Percentiles rank a stretch among this genome's conserved stretches.
phyloP scores from a whole-genome alignment of 495 filamentous ascomycete genomes.

The Pseudotulostoma volvatum region DNA sequence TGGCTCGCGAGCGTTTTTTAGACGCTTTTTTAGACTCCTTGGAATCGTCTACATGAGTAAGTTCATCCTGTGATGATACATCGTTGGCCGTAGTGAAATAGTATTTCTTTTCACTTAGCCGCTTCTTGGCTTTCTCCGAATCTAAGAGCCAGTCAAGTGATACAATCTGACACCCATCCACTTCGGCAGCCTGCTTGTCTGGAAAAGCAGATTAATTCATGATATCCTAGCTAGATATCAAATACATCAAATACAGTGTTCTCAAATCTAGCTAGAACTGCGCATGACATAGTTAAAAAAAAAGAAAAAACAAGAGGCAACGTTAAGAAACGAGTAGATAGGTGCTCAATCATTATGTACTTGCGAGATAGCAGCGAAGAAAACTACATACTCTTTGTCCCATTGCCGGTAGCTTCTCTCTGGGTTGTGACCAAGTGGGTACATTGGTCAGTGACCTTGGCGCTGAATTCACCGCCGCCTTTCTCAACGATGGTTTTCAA shows the following conservation, averaged over 20 bases:
- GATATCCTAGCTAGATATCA: no score
- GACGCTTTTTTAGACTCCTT: slow-evolving; percentile 1
- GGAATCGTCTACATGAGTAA: neutral
- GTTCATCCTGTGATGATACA: no score
- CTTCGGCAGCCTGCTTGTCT: slow-evolving; percentile 34
- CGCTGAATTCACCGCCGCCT: slow-evolving; percentile 33
- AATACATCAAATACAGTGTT: no score
- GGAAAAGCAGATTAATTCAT: slow-evolving; percentile 1
- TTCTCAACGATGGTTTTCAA: slow-evolving; percentile 22
- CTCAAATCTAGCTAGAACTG: no score
- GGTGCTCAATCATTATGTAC: neutral
- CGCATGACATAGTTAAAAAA: neutral
- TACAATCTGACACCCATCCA: slow-evolving; percentile 37
- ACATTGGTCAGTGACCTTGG: slow-evolving; percentile 28
- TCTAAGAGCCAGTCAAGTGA: slow-evolving; percentile 45
- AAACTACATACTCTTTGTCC: slow-evolving; percentile 21
- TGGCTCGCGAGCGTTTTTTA: neutral
- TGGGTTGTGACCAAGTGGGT: slow-evolving; percentile 46
- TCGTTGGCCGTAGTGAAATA: slow-evolving; percentile 6
- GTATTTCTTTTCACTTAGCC: slow-evolving; percentile 27
- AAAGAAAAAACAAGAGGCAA: neutral
- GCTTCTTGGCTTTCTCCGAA: slow-evolving; percentile 25
- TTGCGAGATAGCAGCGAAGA: no score
- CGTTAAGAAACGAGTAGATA: neutral
- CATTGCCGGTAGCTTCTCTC: slow-evolving; percentile 34